Conservation (phyloP, 2,329 filamentous ascomycete species). For the Calonectria hongkongensis region DNA sequence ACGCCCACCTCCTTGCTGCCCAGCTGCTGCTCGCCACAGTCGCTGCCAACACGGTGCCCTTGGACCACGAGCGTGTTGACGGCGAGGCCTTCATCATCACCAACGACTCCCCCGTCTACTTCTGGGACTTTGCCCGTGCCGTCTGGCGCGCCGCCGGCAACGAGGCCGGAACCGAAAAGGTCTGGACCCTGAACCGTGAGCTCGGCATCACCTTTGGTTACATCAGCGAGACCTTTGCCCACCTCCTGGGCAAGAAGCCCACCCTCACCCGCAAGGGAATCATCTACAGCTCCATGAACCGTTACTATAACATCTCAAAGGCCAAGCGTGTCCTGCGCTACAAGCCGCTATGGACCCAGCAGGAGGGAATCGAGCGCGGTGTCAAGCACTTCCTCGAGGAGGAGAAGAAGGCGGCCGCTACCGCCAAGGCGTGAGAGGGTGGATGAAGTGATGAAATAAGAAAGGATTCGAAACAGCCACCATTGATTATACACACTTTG, state of each 20-base stretch:
- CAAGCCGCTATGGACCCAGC: conserved; percentile 78
- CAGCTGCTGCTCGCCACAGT: conserved; percentile 79
- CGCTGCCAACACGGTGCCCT: conserved; percentile 75
- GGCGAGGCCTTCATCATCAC: conserved; percentile 94
- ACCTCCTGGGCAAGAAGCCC: conserved; percentile 70
- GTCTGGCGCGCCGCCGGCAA: conserved; percentile 81
- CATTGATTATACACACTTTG: conserved; percentile 5
- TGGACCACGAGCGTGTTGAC: conserved; percentile 84
- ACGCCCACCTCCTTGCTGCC: conserved; percentile 89
- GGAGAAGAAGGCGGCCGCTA: conserved; percentile 60
- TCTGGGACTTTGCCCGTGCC: conserved; percentile 90
- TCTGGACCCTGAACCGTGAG: conserved; percentile 73
- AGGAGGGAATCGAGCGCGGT: conserved; percentile 76
- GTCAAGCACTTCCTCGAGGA: conserved; percentile 74
- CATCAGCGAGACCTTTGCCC: conserved; percentile 71
- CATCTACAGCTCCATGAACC: conserved; percentile 82
- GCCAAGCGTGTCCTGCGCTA: conserved; percentile 83
- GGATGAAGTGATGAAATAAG: conserved; percentile 26
- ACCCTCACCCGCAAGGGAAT: conserved; percentile 77
- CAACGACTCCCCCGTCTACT: conserved; percentile 91
- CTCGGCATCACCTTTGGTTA: conserved; percentile 72
- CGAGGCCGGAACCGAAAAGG: conserved; percentile 70
- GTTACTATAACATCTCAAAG: conserved; percentile 87
- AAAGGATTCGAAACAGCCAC: conserved; percentile 15
- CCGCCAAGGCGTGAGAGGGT: conserved; percentile 50